Conservation (phyloP, 2,329 filamentous ascomycete genomes). For the Chalara sp. region DNA sequence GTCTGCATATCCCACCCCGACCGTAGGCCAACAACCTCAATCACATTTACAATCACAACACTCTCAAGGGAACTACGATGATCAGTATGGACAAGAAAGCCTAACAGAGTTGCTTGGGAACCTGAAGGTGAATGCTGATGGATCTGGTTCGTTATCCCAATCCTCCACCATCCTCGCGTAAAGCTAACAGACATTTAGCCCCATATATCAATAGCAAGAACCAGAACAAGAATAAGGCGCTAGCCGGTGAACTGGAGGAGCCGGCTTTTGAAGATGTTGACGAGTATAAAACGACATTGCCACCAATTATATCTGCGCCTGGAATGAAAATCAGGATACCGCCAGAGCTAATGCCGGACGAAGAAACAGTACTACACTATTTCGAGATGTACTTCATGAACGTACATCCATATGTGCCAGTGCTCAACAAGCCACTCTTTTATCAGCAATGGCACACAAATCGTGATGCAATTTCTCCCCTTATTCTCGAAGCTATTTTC, state of each 20-base stretch:
- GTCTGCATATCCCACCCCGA: slow-evolving; percentile 47
- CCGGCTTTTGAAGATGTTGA: slow-evolving; percentile 65
- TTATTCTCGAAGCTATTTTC: slow-evolving; percentile 86
- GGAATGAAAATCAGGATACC: slow-evolving; percentile 82
- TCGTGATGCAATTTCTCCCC: slow-evolving; percentile 76
- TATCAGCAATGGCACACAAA: slow-evolving; percentile 87
- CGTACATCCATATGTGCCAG: slow-evolving; percentile 88
- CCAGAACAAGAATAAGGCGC: slow-evolving; percentile 29
- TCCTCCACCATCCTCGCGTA: slow-evolving; percentile 8
- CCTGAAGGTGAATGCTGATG: slow-evolving; percentile 79
- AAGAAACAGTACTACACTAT: slow-evolving; percentile 73
- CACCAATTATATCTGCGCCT: slow-evolving; percentile 58
- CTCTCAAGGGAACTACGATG: slow-evolving; percentile 47
- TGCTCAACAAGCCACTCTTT: slow-evolving; percentile 74
- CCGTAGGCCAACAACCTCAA: slow-evolving; percentile 29
- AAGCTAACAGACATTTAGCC: slow-evolving; percentile 40
- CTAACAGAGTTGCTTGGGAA: slow-evolving; percentile 78
- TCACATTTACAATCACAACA: slow-evolving; percentile 32
- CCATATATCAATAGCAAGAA: slow-evolving; percentile 71
- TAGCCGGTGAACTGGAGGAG: slow-evolving; percentile 39
- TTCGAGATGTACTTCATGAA: slow-evolving; percentile 88
- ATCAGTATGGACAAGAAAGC: slow-evolving; percentile 62
- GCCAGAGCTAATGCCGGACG: slow-evolving; percentile 84
- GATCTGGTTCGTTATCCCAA: slow-evolving; percentile 58
- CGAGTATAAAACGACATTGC: slow-evolving; percentile 65